Evolutionary conservation across 2,329 filamentous ascomycete species (phyloP).

Genomic region (Knufia fluminis): DNA sequence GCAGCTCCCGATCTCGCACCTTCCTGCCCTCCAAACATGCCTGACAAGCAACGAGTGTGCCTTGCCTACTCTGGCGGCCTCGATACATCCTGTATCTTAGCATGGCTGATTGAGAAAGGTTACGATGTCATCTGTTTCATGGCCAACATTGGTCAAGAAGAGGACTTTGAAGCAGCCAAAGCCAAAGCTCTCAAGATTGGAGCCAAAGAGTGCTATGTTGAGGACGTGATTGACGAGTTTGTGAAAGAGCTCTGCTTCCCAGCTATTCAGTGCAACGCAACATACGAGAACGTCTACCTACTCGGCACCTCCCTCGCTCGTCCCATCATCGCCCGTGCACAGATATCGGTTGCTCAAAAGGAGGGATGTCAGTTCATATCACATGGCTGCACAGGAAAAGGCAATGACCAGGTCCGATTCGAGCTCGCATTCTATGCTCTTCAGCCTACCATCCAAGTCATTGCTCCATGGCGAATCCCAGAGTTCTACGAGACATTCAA

Average conservation of each 20-base stretch:
- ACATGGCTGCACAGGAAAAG: slow-evolving; percentile 41
- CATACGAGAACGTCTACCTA: slow-evolving; percentile 22
- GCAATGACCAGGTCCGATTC: slow-evolving; percentile 41
- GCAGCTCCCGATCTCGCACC: background rate
- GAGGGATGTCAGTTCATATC: slow-evolving; percentile 33
- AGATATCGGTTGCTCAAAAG: slow-evolving; percentile 32
- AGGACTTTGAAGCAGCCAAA: slow-evolving; percentile 68
- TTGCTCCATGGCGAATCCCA: slow-evolving; percentile 42
- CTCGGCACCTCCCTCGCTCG: slow-evolving; percentile 30
- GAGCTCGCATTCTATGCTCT: slow-evolving; percentile 43
- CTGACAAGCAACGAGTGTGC: slow-evolving; percentile 13
- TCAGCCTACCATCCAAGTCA: slow-evolving; percentile 36
- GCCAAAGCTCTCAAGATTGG: slow-evolving; percentile 55
- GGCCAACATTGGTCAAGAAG: slow-evolving; percentile 62
- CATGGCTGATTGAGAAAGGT: slow-evolving; percentile 38
- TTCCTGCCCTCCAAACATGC: slow-evolving; percentile 3
- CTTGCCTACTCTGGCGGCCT: slow-evolving; percentile 42
- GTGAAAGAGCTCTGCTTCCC: slow-evolving; percentile 73
- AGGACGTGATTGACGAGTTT: slow-evolving; percentile 63
- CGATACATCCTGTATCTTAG: slow-evolving; percentile 50
- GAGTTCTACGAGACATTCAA: slow-evolving; percentile 41
- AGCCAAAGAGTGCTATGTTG: slow-evolving; percentile 48
- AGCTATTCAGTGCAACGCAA: slow-evolving; percentile 61
- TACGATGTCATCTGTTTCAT: slow-evolving; percentile 57
- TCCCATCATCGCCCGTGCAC: slow-evolving; percentile 39